Evolutionary conservation across 345 rosid genomes (phyloP), one percentile per base, ranked within the genome.

Genomic region (Acer yangbiense): DNA sequence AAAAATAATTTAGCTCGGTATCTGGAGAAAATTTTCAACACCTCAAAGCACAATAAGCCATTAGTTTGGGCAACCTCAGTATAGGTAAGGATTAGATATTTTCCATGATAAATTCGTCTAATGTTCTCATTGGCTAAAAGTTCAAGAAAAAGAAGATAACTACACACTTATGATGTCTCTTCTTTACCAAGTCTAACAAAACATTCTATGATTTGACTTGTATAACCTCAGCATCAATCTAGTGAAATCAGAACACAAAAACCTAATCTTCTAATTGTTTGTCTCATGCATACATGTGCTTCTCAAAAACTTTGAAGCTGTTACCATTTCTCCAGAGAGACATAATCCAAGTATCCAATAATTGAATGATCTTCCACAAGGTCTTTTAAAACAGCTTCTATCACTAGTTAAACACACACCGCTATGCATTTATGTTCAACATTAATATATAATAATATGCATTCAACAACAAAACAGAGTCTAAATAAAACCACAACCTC

Each of bases 401-500:
- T 23, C 23, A 73, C 68, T 23, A 11, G 48, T 23, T 68, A 73
- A 41, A 39, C 43, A 73, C 57, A 71, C 10, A 35, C 46, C 18
- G 9, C 41, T 23, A 9, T 32, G 27, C 65, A 29, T 54, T 71
- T 23, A 32, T n/a, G 13, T 50, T 50, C 50, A 55, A 11, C 65
- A 32, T 1, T 20, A 2, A 35, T 57, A 17, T 29, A 32, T 32
- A 10, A 55, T 55, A 55, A 12, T 32, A 18, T 23, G 14, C 66
- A 60, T 44, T 17, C 21, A 60, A 60, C n/a, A 58, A 43, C 4
- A 17, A 11, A 43, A 21, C 16, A 41, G 21, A 60, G 57, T 54
- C 39, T 73, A 50, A 69, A 14, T 39, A 70, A 25, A 50, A 69
- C n/a, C 16, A 44, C 16, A 21, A 46, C 52, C n/a, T 68, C 73